Conservation (phyloP, 768 basidiomycete genomes). For the Amanita fuliginea region DNA sequence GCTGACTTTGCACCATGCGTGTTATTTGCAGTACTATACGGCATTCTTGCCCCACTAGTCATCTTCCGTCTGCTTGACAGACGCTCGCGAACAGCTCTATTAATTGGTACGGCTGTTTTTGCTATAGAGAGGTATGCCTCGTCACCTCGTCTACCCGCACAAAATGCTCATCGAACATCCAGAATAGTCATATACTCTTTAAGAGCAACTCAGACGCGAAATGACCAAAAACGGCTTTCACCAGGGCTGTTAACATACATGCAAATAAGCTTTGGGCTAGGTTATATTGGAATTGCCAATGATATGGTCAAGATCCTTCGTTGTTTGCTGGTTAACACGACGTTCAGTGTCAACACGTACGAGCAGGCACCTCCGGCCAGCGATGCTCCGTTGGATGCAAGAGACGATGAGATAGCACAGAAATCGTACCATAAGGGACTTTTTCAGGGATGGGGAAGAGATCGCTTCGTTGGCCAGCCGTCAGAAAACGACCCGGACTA, state of each 20-base stretch:
- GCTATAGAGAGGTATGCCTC: conserved; percentile 25
- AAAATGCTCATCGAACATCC: background rate
- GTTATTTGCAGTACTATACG: conserved; percentile 28
- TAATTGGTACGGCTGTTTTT: conserved; percentile 22
- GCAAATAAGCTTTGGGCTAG: conserved; percentile 21
- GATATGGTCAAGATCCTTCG: conserved; percentile 24
- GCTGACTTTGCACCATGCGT: conserved; percentile 32
- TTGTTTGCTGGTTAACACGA: conserved; percentile 29
- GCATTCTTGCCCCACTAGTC: conserved; percentile 22
- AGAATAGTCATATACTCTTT: conserved; percentile 23
- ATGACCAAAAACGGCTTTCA: conserved; percentile 11
- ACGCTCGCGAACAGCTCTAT: conserved; percentile 23
- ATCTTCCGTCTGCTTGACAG: conserved; percentile 22
- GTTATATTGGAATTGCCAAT: conserved; percentile 22
- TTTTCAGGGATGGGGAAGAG: conserved; percentile 9
- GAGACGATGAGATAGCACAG: conserved; percentile 1
- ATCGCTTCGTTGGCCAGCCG: conserved; percentile 12
- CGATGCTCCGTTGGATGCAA: conserved; percentile 8
- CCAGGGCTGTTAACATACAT: conserved; percentile 17
- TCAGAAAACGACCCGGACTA: conserved; percentile 19
- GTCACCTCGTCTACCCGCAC: background rate
- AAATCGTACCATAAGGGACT: background rate
- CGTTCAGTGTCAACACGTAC: conserved; percentile 20
- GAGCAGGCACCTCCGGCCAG: conserved; percentile 16
- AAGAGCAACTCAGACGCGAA: conserved; percentile 17